Percentiles rank a stretch among this genome's conserved stretches.
phyloP scores from a whole-genome alignment of 2,329 filamentous ascomycete genomes.

The Chrysoporthe cubensis region DNA sequence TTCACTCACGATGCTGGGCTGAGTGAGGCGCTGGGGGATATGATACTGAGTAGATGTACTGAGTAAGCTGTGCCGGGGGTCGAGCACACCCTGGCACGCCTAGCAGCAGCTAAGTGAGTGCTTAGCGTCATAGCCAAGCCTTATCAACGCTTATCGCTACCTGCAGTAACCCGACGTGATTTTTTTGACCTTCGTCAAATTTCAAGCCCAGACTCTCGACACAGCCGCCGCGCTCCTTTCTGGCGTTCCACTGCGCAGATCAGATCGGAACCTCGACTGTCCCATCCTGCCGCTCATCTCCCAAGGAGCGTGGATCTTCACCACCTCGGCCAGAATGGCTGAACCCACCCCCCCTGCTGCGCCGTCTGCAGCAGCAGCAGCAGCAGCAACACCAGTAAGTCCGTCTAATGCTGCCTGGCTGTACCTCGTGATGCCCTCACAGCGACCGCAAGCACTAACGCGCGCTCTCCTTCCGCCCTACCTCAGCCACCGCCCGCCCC shows the following conservation, averaged over 20 bases:
- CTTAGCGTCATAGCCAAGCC: conserved; percentile 4
- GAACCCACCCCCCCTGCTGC: conserved; percentile 23
- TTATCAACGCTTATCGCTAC: conserved; percentile 13
- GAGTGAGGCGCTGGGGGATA: too few species aligned
- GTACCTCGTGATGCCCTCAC: not conserved
- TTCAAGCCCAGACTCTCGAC: not conserved
- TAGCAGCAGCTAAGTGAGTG: not conserved
- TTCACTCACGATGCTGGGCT: too few species aligned
- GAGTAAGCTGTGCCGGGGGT: too few species aligned
- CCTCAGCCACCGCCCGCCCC: conserved; percentile 9
- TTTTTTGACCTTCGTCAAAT: conserved; percentile 14
- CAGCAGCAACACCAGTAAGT: conserved; percentile 33
- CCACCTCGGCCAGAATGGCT: conserved; percentile 23
- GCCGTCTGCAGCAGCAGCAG: conserved; percentile 31
- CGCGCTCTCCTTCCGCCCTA: not conserved
- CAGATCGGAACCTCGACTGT: not conserved
- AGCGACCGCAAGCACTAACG: not conserved
- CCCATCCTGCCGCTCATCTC: not conserved
- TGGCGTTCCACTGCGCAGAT: not conserved
- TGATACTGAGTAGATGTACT: too few species aligned
- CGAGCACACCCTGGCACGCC: too few species aligned
- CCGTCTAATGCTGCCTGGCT: not conserved
- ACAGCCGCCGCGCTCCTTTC: not conserved
- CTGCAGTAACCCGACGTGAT: not conserved
- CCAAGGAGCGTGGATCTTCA: not conserved